phyloP scores from a whole-genome alignment of 78 protist genomes.

The Protostelium mycophagum region DNA sequence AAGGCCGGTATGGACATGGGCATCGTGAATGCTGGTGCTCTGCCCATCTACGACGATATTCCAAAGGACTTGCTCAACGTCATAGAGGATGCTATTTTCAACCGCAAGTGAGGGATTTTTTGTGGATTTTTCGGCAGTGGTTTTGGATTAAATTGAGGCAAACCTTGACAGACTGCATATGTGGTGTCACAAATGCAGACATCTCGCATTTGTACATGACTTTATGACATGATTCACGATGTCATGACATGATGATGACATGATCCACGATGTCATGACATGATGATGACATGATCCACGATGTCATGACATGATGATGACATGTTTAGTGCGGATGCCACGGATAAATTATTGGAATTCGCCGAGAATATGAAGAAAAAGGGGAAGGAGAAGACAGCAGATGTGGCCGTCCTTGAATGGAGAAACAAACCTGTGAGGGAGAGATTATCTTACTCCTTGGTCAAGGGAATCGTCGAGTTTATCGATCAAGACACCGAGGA shows the following conservation, averaged over 20 bases:
- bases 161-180: too few relatives aligned
- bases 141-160: too few relatives aligned
- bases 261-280: too few relatives aligned
- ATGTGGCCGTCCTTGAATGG: conserved; percentile 81
- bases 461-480: conserved; percentile 90
- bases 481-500: conserved; percentile 93
- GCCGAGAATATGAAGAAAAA: conserved; percentile 29
- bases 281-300: too few relatives aligned
- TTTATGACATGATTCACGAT: conserved; percentile 8
- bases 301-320: too few relatives aligned
- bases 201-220: conserved; percentile 6
- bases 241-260: too few relatives aligned
- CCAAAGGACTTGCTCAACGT: conserved; percentile 42
- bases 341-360: conserved; percentile 41
- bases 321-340: conserved; percentile 33
- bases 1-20: conserved; percentile 97
- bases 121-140: too few relatives aligned
- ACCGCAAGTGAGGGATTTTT: too few relatives aligned
- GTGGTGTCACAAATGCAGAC: not conserved
- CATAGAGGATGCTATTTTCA: conserved; percentile 58
- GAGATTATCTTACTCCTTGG: conserved; percentile 81
- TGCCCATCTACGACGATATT: conserved; percentile 92
- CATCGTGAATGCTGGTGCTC: conserved; percentile 96
- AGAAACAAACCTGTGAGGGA: conserved; percentile 71
- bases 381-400: conserved; percentile 24